These are phyloP conservation scores for Penicillium odoratum DNA, from an alignment of 495 filamentous ascomycete species.

Conservation along the genomic window DNA sequence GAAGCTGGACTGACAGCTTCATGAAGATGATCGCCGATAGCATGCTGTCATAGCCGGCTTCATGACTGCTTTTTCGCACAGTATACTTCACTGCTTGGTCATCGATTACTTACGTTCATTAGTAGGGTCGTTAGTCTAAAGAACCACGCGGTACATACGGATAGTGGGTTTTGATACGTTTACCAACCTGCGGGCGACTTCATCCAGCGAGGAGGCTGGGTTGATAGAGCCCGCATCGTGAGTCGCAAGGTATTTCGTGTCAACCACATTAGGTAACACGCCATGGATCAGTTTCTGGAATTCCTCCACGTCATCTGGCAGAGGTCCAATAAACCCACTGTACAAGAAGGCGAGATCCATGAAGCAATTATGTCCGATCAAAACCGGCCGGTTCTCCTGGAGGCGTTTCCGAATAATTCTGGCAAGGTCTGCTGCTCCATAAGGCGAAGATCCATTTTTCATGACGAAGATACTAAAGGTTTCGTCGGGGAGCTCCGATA, in stretches of 20 bases:
- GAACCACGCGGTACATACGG: slow-evolving; percentile 29
- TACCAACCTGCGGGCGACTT: slow-evolving; percentile 45
- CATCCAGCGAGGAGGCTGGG: slow-evolving; percentile 49
- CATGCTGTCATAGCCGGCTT: slow-evolving; percentile 74
- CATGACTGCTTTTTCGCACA: slow-evolving; percentile 47
- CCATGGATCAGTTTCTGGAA: slow-evolving; percentile 56
- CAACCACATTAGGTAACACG: slow-evolving; percentile 68
- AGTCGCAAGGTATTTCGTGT: slow-evolving; percentile 77
- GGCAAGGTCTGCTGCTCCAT: slow-evolving; percentile 25
- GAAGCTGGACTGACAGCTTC: slow-evolving; percentile 57
- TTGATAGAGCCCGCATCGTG: slow-evolving; percentile 53
- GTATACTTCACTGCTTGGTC: slow-evolving; percentile 46
- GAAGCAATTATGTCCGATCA: slow-evolving; percentile 80
- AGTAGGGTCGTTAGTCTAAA: no score
- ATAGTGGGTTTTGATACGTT: slow-evolving; percentile 44
- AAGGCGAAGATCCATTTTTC: slow-evolving; percentile 36
- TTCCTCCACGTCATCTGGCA: slow-evolving; percentile 61
- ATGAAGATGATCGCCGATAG: slow-evolving; percentile 67
- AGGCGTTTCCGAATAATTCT: slow-evolving; percentile 37
- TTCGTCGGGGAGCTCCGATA: slow-evolving; percentile 49
- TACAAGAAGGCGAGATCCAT: slow-evolving; percentile 73
- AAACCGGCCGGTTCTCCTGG: slow-evolving; percentile 47
- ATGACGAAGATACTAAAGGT: slow-evolving; percentile 32
- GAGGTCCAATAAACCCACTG: slow-evolving; percentile 62
- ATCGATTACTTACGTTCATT: slow-evolving; percentile 28